Base-by-base conservation (phyloP, 2,329 filamentous ascomycete species). In the Fusarium sp. region DNA sequence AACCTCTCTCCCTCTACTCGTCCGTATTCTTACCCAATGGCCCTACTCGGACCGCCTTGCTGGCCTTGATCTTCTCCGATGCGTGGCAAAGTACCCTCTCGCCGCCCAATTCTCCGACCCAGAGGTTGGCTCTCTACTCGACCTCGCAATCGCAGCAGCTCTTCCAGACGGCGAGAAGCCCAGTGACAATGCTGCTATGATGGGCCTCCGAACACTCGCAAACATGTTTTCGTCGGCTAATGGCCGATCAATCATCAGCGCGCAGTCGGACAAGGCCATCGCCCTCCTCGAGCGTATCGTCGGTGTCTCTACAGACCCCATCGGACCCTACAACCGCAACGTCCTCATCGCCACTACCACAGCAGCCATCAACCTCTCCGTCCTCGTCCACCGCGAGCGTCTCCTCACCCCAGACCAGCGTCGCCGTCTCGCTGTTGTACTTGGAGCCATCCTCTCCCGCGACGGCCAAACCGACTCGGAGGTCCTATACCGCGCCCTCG, bases 11-110 rank as follows among this genome's bases (percentile, higher is more conserved):
- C 83, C 89, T 20, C 81, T 93, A 0, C 83, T 93, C 6, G 81
- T 93, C 62, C 92, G 90, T 74, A 86, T 96, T 58, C 87, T 89
- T 16, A 93, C 91, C 0, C 79, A 84, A 31, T 99, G 96, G 96
- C 91, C 94, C 2, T 89, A 91, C 58, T 84, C 89, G 11, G 91
- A 93, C 71, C 90, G 93, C 49, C 85, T 99, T 0, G 92, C 96
- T 0, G 92, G 90, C 11, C 86, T 99, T 1, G 96, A 98, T 77
- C 83, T 98, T 1, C 85, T 98, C 5, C 92, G 96, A n/a, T 89
- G 96, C 53, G 84, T 96, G 27, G 90, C 92, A 1, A 88, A 89
- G 1, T 88, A 87, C 5, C 87, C 92, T 0, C 80, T 86, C 1
- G 87, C 89, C n/a, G 90, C 92, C 2, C 84, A 86, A 7, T 87